These are phyloP conservation scores for Arthrobotrys iridis DNA, from an alignment of 2,329 filamentous ascomycete species.

Conservation along the genomic window DNA sequence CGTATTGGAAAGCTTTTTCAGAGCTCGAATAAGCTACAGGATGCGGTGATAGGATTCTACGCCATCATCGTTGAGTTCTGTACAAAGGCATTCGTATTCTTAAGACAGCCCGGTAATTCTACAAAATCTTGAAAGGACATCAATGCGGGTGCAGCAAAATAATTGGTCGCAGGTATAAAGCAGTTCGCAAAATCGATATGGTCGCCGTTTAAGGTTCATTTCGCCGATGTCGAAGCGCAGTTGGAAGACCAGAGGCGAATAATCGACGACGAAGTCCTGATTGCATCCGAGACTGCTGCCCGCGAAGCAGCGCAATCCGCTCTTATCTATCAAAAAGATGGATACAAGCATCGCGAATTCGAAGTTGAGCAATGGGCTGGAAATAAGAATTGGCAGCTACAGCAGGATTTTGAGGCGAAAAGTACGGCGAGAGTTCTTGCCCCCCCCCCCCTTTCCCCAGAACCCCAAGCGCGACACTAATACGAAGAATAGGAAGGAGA, in stretches of 20 bases:
- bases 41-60: conserved; percentile 53
- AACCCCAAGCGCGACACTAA: neutral
- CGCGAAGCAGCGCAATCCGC: conserved; percentile 22
- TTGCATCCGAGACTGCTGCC: conserved; percentile 43
- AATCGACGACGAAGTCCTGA: conserved; percentile 35
- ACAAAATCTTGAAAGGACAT: too few relatives aligned
- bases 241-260: conserved; percentile 31
- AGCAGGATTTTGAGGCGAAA: conserved; percentile 6
- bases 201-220: conserved; percentile 53
- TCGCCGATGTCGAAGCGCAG: conserved; percentile 47
- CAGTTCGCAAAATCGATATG: conserved; percentile 51
- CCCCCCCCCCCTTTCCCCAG: too few relatives aligned
- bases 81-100: conserved; percentile 45
- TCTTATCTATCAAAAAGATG: conserved; percentile 33
- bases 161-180: conserved; percentile 29
- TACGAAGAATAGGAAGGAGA: conserved; percentile 6
- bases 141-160: neutral
- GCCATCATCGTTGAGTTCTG: conserved; percentile 54
- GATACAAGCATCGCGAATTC: conserved; percentile 8
- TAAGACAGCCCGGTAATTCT: conserved; percentile 46
- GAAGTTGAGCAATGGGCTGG: conserved; percentile 27
- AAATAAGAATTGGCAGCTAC: conserved; percentile 27
- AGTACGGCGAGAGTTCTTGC: too few relatives aligned
- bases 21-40: conserved; percentile 46
- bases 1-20: conserved; percentile 52